These are phyloP conservation scores for Pythium brachiatum DNA, from an alignment of 352 stramenopile genomes.

Conservation along the genomic window DNA sequence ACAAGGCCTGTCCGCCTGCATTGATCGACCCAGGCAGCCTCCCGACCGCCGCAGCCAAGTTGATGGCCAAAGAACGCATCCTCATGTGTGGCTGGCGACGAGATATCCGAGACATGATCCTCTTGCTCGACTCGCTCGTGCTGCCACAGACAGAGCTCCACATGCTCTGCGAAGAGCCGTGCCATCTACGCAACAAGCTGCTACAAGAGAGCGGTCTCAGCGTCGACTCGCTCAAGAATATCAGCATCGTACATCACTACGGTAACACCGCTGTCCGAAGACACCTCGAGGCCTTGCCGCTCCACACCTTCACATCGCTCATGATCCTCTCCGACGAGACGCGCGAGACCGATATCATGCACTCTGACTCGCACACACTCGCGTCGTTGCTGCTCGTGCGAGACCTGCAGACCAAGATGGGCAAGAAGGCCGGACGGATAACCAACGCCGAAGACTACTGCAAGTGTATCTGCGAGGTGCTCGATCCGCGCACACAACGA, in stretches of 20 bases:
- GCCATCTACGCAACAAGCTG: slow-evolving; percentile 58
- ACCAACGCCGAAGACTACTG: slow-evolving; percentile 34
- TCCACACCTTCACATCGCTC: slow-evolving; percentile 74
- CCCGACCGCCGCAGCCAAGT: slow-evolving; percentile 26
- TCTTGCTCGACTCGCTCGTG: slow-evolving; percentile 74
- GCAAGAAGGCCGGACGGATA: slow-evolving; percentile 1
- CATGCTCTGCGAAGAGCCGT: slow-evolving; percentile 77
- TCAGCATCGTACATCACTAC: slow-evolving; percentile 63
- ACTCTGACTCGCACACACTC: slow-evolving; percentile 85
- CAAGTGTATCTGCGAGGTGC: slow-evolving; percentile 84
- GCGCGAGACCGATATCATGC: slow-evolving; percentile 75
- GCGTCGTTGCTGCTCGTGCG: slow-evolving; percentile 83
- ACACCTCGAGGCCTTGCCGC: slow-evolving; percentile 56
- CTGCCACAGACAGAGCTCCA: slow-evolving; percentile 60
- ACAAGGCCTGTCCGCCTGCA: slow-evolving; percentile 55
- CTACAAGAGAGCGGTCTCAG: slow-evolving; percentile 62
- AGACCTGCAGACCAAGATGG: slow-evolving; percentile 51
- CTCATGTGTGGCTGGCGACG: slow-evolving; percentile 88
- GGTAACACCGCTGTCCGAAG: slow-evolving; percentile 81
- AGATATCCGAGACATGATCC: slow-evolving; percentile 89
- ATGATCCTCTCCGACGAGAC: slow-evolving; percentile 81
- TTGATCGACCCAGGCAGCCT: slow-evolving; percentile 38
- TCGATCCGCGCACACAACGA: slow-evolving; percentile 83
- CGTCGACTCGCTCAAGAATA: slow-evolving; percentile 42
- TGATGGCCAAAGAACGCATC: slow-evolving; percentile 49